These are phyloP conservation scores for Aspergillus sojae DNA, from an alignment of 2,329 filamentous ascomycete species.

Conservation along the genomic window DNA sequence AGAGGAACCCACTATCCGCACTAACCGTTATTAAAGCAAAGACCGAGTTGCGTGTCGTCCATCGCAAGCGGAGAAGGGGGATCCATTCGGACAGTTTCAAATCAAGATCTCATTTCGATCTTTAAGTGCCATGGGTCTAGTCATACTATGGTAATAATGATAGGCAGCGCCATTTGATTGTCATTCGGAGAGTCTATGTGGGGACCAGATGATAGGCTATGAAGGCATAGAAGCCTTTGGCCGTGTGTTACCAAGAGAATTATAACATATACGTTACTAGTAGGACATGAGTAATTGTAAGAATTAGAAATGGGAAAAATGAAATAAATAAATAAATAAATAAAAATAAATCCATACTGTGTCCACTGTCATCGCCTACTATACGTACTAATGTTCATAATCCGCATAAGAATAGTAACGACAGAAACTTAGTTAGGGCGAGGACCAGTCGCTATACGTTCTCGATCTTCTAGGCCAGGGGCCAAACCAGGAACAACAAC, in stretches of 20 bases:
- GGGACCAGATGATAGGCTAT: background rate
- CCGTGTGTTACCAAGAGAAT: background rate
- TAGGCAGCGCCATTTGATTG: background rate
- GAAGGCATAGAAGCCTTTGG: background rate
- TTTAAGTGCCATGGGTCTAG: conserved; percentile 3
- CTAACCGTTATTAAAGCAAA: conserved; percentile 2
- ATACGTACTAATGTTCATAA: background rate
- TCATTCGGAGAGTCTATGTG: background rate
- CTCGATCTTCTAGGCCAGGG: conserved; percentile 10
- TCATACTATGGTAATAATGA: background rate
- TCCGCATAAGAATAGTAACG: conserved; percentile 5
- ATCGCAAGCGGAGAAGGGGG: conserved; percentile 8
- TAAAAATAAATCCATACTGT: background rate
- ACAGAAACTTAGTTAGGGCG: conserved; percentile 1
- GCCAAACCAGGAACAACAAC: background rate
- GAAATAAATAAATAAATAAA: background rate
- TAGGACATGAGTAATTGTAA: background rate
- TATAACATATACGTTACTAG: background rate
- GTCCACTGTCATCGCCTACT: background rate
- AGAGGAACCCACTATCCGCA: conserved; percentile 3
- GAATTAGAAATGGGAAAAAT: background rate
- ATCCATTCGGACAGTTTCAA: conserved; percentile 6
- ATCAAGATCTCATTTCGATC: conserved; percentile 5
- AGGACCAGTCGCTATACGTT: conserved; percentile 1
- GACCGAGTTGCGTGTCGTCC: conserved; percentile 12